Evolutionary conservation across 164 flowering plant species (phyloP), one percentile per base, ranked within the genome.

Genomic region (Tetrastigma voinierianum): DNA sequence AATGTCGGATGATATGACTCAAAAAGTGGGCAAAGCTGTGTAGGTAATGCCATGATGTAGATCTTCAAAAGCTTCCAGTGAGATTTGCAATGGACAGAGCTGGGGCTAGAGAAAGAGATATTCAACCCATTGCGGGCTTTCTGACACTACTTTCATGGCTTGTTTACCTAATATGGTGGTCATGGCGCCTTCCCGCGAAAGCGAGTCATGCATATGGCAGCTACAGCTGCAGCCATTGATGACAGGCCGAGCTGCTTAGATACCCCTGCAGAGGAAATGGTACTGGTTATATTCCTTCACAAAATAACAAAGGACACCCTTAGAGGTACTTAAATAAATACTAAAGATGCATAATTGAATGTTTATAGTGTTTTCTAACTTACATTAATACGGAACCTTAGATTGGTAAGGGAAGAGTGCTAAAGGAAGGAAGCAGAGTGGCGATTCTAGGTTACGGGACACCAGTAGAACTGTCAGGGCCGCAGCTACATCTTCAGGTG

Each of bases 81-180:
- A 67, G 87, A 49, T 84, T 84, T 57, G 82, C 84, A 0, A 54
- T 84, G 52, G 85, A 81, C 62, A 67, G 87, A 61, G 87, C 85
- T 10, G 87, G 87, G 1, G 74, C 81, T 11, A 85, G 81, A 0
- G 87, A 83, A 4, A 82, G 85, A 9, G 87, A 84, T 62, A 85
- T 51, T 85, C 87, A 18, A 84, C 85, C 2, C 85, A 84, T 65
- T 77, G 83, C 54, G 84, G 85, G 9, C 81, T 82, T 21, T 84
- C 80, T 61, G 87, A 81, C 70, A 70, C 73, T 7, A 74, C 87
- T 19, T 84, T 62, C 70, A 76, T 84, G 85, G 87, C 85, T 43
- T 81, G 87, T 59, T 72, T 82, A 25, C 87, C 87, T 8, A 84
- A 84, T 67, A 84, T 84, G 83, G 84, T 84, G 68, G 87, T 84